Base-by-base conservation (phyloP, 73 alveolate species). In the Paraurostyla sp. region DNA sequence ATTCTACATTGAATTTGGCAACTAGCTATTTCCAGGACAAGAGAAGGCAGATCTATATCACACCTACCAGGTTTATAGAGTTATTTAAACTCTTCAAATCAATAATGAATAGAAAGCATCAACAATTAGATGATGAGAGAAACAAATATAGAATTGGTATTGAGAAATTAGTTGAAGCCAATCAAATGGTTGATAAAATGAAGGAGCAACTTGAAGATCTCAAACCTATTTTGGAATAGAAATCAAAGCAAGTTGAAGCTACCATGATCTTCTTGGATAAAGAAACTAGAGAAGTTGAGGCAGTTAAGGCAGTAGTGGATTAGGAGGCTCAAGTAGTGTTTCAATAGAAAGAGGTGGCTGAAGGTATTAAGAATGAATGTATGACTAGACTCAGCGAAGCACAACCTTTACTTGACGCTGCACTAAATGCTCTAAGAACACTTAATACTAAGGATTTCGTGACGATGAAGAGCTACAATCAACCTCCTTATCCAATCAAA, bases 221-320 rank as follows among this genome's bases (percentile, higher is more conserved):
- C 18, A 93, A 96, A 87, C 99, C 99, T 48, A 92, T 95, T 30
- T 92, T 97, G 58, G 98, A 96, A 38, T 81, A 97, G 62, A 95
- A 97, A 76, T 94, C 99, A 38, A 82, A 88, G 78, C 95, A 97
- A 60, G 96, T 99, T 7, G 99, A 97, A 92, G 87, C 92, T 42
- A 96, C 95, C 13, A 92, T 97, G 80, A 94, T 90, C 30, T 94
- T 92, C 54, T 90, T 97, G 0, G 98, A 97, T 80, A 96, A 94
- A 60, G 99, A 97, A 87, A 95, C 97, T 50, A 84, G 89, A 38
- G 97, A 95, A 68, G 99, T 99, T 9, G 99, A 97, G 84, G 96
- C 96, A 43, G 94, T 90, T 80, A 97, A 96, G 83, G 95, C 92
- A 11, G 92, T 94, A 0, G 99, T 98, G 0, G 93, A 95, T 52